Evolutionary conservation across 1,284 basidiomycete species (phyloP), one percentile per base, ranked within the genome.

Genomic region (Ustilago trichophora): DNA sequence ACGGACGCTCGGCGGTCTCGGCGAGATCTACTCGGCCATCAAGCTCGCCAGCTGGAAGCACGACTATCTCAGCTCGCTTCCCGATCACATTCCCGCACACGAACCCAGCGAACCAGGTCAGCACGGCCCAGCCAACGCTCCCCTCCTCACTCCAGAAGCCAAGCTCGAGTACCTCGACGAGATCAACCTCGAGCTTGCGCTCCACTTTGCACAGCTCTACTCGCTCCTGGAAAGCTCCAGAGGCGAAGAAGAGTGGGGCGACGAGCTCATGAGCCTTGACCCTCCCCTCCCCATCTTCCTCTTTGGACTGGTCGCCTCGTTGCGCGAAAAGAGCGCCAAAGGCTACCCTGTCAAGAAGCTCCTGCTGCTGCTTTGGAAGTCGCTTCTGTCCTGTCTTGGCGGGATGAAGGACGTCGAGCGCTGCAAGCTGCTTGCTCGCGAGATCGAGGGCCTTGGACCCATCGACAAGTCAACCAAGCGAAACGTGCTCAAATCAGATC

Each of bases 311-410:
- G 89, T 98, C 9, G 90, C 93, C 16, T 88, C 89, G 26, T 84
- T 98, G 44, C 89, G 93, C 66, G 96, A 99, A 79, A 93, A 93
- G 83, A 91, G 90, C 75, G 91, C 93, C 5, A 94, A 92, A 78
- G 93, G 93, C 22, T 80, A 77, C 18, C 78, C 78, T 0, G 78
- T 80, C 35, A 80, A 80, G 45, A 82, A 80, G 91, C 86, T 98
- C 3, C 86, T 98, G 15, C 87, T 98, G n/a, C 87, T 98, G 1
- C 84, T 97, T 1, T 99, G 96, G 96, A 99, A 98, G 83, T 89
- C 91, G 0, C 83, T 98, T 25, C 85, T 99, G 29, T 89, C 91
- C 26, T 95, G 92, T 80, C 89, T 94, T 72, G 96, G 96, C 26
- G 96, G 96, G 3, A 87, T 94, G 69, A 87, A 89, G 57, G 95